Evolutionary conservation across 2,329 filamentous ascomycete genomes (phyloP), one percentile per base, ranked within the genome.

Genomic region (Metarhizium sp.): DNA sequence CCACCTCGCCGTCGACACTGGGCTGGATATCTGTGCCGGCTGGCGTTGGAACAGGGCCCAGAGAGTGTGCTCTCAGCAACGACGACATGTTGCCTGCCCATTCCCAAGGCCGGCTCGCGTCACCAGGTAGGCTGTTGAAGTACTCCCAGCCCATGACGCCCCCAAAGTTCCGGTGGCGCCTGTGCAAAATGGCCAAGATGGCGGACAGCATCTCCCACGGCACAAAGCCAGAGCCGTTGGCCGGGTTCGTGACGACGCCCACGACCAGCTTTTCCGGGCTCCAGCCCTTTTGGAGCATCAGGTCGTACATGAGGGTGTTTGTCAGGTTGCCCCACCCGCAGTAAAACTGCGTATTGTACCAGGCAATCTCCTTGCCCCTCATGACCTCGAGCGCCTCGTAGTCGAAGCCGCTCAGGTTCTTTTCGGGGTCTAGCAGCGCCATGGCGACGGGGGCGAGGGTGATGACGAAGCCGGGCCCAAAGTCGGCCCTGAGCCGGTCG

Each of bases 71-170:
- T 46, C 75, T 65, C 59, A 74, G 60, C 55, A 73, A 65, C 46
- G 59, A 67, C 0, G 84, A 83, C 76, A 94, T 85, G 55, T 78
- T 77, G 50, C 77, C 78, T 0, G 88, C 88, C 91, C 91, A 96
- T 61, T 88, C 77, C 86, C 87, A 92, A 0, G 89, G 88, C 55
- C 77, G 72, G 13, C 75, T 73, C 2, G 66, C 67, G 29, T 81
- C 85, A 1, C 85, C 86, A 0, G 88, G 87, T 56, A 84, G 68
- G 55, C 86, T 82, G 73, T 95, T 95, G 73, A 92, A 96, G 68
- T 94, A 96, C 73, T 96, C 92, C 92, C 92, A 96, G 2, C 90
- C 90, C 85, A 94, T 94, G 6, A 96, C 84, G 1, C 92, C 92
- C 0, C 91, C 92, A 67, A 96, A 94, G 1, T 74, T 73, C 1